Base-by-base conservation (phyloP, 2,329 filamentous ascomycete species). In the Trichoderma pleuroti region DNA sequence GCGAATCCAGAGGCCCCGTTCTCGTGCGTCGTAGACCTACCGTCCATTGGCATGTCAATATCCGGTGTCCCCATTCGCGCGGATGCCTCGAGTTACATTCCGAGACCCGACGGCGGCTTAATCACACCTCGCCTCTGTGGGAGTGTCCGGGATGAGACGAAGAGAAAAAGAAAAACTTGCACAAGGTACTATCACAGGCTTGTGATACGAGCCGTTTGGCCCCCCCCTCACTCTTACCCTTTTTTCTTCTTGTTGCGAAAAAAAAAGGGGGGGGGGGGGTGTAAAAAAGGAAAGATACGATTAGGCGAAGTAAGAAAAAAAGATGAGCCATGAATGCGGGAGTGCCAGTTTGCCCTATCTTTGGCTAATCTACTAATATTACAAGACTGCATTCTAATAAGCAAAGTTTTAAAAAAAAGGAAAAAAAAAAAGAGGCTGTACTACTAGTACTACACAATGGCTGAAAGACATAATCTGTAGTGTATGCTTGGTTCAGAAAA, bases 31-130 rank as follows among this genome's bases (percentile, higher is more conserved):
- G 46, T 52, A 52, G 42, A n/a, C 52, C 52, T 32, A n/a, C 56
- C 39, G 36, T 3, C 32, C 32, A 28, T 24, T 49, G 42, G 42
- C 42, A 49, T 21, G 32, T 26, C 12, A 52, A 52, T 18, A 11
- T 36, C 6, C 32, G 10, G 32, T 12, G 21, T 56, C 24, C 34
- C 18, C 10, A 32, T 42, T 59, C 52, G 65, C 64, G 65, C 39
- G 54, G 59, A 68, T 12, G 16, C 39, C 28, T 61, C n/a, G 56
- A 68, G 65, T 68, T 68, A 32, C 56, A 68, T 68, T 61, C 65
- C 65, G 65, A 32, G 65, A 49, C 18, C 39, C 56, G 56, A 59
- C 11, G 18, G 18, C 30, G 18, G 56, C 28, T 21, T 14, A 34
- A n/a, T 56, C 1, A 2, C 3, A 49, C 49, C 49, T 54, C 39